Percentiles rank a stretch among this genome's conserved stretches.
These are phyloP conservation scores for Penicillium angulare DNA, from an alignment of 495 filamentous ascomycete species.

Conservation along the genomic window DNA sequence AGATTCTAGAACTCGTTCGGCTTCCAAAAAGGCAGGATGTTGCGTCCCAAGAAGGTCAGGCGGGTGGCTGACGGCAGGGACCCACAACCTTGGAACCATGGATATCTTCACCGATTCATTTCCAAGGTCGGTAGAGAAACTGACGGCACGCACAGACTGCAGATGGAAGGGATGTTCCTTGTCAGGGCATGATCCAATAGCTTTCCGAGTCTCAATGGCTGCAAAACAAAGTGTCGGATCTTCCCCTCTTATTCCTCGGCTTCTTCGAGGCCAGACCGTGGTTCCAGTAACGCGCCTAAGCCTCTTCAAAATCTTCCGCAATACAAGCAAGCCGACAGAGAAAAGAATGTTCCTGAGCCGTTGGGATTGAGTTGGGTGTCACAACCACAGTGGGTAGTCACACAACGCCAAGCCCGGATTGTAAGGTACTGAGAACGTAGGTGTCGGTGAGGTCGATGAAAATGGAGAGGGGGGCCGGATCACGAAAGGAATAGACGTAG, in stretches of 20 bases:
- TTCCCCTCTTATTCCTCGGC: too few relatives aligned
- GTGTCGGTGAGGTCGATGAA: background rate
- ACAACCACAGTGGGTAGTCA: conserved; percentile 6
- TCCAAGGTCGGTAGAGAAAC: background rate
- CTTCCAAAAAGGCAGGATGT: background rate
- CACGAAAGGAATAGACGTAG: background rate
- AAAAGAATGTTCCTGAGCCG: conserved; percentile 6
- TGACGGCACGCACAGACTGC: background rate
- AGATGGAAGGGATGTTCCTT: background rate
- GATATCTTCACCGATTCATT: conserved; percentile 1
- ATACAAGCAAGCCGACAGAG: background rate
- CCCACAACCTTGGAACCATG: background rate
- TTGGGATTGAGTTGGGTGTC: conserved; percentile 10
- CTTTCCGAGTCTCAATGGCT: background rate
- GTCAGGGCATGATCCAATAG: background rate
- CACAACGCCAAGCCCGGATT: conserved; percentile 3
- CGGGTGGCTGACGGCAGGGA: conserved; percentile 1
- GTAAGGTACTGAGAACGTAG: background rate
- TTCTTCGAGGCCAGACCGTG: too few relatives aligned
- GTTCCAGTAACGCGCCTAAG: background rate
- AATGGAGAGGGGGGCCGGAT: background rate
- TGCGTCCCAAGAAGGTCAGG: background rate
- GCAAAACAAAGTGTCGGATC: too few relatives aligned
- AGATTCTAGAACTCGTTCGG: background rate
- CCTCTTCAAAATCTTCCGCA: background rate